A percentile compares a stretch with the other conserved stretches of the same genome.
These are phyloP conservation scores for Rubia tinctorum DNA, from an alignment of 305 asterid genomes.

Conservation along the genomic window DNA sequence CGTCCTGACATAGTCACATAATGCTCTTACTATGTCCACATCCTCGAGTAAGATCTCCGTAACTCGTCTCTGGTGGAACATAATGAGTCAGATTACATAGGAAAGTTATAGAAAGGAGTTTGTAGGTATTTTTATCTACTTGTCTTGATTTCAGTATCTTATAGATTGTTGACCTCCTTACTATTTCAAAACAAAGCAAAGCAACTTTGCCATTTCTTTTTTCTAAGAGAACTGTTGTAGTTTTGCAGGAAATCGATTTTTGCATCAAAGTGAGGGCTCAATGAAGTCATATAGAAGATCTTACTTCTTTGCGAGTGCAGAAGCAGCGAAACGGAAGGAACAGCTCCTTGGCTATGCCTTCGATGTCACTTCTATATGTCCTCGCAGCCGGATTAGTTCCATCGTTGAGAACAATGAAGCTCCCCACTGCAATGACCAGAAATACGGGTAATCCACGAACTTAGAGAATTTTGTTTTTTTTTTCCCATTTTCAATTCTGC, in stretches of 20 bases:
- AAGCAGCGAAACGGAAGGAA: conserved; percentile 97
- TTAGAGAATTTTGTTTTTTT: background rate
- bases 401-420: conserved; percentile 20
- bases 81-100: background rate
- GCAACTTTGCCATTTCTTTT: background rate
- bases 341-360: conserved; percentile 63
- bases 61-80: conserved; percentile 63
- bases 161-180: background rate
- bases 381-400: conserved; percentile 23
- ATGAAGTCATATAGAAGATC: conserved; percentile 13
- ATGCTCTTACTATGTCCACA: conserved; percentile 54
- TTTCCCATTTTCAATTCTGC: background rate
- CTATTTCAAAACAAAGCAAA: background rate
- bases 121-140: background rate
- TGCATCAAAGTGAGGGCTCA: background rate
- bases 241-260: background rate
- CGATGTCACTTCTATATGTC: conserved; percentile 29
- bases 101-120: background rate
- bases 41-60: conserved; percentile 72
- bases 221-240: background rate
- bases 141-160: background rate
- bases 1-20: conserved; percentile 61
- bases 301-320: conserved; percentile 94
- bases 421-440: conserved; percentile 28
- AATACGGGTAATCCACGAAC: background rate